phyloP scores from a whole-genome alignment of 1,139 yeast species.

The Pneumocystis murina region DNA sequence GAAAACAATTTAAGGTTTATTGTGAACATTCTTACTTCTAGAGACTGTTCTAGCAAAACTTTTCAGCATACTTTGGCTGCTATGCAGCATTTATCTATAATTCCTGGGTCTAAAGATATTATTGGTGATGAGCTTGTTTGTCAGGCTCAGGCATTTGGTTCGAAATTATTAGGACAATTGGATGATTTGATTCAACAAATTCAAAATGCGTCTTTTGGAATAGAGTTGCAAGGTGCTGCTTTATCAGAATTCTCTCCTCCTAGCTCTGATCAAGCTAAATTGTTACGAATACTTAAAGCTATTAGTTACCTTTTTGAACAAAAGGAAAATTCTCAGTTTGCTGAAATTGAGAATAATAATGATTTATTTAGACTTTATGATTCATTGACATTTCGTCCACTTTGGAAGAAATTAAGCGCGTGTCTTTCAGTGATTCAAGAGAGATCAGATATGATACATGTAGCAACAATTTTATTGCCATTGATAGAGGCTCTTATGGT shows the following conservation, averaged over 20 bases:
- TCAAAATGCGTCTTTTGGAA: conserved; percentile 25
- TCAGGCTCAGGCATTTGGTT: conserved; percentile 50
- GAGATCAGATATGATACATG: conserved; percentile 36
- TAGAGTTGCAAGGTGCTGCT: conserved; percentile 38
- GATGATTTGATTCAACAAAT: conserved; percentile 37
- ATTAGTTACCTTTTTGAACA: conserved; percentile 64
- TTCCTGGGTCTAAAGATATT: conserved; percentile 46
- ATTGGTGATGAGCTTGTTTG: conserved; percentile 58
- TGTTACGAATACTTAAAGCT: conserved; percentile 73
- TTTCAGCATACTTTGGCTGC: conserved; percentile 74
- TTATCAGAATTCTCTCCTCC: conserved; percentile 62
- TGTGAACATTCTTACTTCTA: conserved; percentile 59
- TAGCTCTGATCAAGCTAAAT: conserved; percentile 75
- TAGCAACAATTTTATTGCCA: conserved; percentile 74
- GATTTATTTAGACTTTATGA: conserved; percentile 39
- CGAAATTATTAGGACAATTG: conserved; percentile 43
- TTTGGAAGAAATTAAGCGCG: conserved; percentile 81
- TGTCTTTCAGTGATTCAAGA: conserved; percentile 40
- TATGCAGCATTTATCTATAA: conserved; percentile 59
- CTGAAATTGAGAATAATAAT: conserved; percentile 23
- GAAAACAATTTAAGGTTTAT: conserved; percentile 47
- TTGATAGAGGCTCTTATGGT: conserved; percentile 88
- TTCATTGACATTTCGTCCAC: conserved; percentile 52
- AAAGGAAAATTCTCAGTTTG: conserved; percentile 15
- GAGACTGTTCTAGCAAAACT: conserved; percentile 74